phyloP scores from a whole-genome alignment of 2,329 filamentous ascomycete genomes.

The Graphilbum ipis-grandicollis region DNA sequence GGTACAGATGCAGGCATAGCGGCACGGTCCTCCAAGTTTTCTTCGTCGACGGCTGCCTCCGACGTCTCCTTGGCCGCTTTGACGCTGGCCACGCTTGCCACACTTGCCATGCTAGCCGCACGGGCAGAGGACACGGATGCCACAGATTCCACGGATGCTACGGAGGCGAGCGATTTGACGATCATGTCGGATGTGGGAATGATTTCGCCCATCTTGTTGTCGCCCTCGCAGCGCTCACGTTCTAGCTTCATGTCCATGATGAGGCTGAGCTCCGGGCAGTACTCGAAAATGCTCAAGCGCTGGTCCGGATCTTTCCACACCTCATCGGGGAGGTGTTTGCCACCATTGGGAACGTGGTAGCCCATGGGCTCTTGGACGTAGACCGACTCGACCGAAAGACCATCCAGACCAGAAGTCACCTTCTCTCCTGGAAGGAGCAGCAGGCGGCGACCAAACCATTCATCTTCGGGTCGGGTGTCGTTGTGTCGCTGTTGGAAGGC shows the following conservation, averaged over 20 bases:
- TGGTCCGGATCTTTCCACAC: constrained; percentile 28
- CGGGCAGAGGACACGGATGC: constrained; percentile 1
- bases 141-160: constrained; percentile 1
- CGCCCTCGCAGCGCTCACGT: constrained; percentile 24
- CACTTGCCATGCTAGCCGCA: background rate
- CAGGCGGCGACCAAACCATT: constrained; percentile 35
- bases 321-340: constrained; percentile 19
- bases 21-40: constrained; percentile 5
- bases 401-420: constrained; percentile 23
- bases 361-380: constrained; percentile 35
- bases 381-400: constrained; percentile 31
- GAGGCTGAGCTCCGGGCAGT: constrained; percentile 37
- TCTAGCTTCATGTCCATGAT: constrained; percentile 40
- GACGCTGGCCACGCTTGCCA: background rate
- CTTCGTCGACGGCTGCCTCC: constrained; percentile 1
- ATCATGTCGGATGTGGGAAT: constrained; percentile 4
- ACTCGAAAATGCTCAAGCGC: constrained; percentile 31
- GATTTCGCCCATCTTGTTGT: constrained; percentile 15
- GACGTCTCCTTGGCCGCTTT: background rate
- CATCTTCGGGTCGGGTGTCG: constrained; percentile 32
- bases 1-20: background rate
- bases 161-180: background rate
- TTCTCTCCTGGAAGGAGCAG: constrained; percentile 27
- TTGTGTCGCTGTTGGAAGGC: constrained; percentile 31
- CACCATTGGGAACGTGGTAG: constrained; percentile 30